Percentiles rank a stretch among this genome's conserved stretches.
Evolutionary conservation across 2,329 filamentous ascomycete genomes (phyloP).

Genomic region (Trichoderma brevicompactum): DNA sequence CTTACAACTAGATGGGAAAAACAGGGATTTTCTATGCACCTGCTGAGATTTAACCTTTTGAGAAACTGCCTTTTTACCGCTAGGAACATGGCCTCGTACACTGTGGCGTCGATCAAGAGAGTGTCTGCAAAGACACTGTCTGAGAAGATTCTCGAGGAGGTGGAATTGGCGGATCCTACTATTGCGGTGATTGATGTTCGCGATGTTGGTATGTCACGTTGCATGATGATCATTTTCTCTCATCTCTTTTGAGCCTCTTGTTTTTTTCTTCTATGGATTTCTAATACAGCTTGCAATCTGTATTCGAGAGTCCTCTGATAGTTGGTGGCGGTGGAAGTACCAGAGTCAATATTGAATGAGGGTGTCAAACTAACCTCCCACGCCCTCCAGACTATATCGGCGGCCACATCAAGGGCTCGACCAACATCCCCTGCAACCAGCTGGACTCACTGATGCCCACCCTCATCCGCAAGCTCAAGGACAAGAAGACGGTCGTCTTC

Average conservation of each 20-base stretch:
- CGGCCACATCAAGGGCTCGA: slow-evolving; percentile 80
- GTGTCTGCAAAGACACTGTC: slow-evolving; percentile 73
- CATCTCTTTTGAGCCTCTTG: neutral
- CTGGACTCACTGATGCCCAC: slow-evolving; percentile 80
- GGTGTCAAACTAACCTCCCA: neutral
- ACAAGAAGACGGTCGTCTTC: slow-evolving; percentile 86
- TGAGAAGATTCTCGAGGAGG: slow-evolving; percentile 61
- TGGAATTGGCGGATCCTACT: slow-evolving; percentile 45
- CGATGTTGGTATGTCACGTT: slow-evolving; percentile 66
- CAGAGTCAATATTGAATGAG: neutral
- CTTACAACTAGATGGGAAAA: no score
- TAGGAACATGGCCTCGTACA: slow-evolving; percentile 47
- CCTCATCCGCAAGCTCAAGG: slow-evolving; percentile 75
- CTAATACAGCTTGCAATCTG: no score
- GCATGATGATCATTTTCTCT: neutral
- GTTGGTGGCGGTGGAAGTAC: no score
- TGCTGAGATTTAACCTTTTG: no score
- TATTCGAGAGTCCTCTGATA: no score
- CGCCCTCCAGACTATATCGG: slow-evolving; percentile 74
- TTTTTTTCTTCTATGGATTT: neutral
- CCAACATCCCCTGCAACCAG: slow-evolving; percentile 72
- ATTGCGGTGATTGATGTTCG: slow-evolving; percentile 87
- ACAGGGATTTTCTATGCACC: no score
- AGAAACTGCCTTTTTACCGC: neutral
- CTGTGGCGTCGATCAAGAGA: slow-evolving; percentile 66